Conservation (phyloP, 176 grass and related monocot species). For the Zoysia japonica region DNA sequence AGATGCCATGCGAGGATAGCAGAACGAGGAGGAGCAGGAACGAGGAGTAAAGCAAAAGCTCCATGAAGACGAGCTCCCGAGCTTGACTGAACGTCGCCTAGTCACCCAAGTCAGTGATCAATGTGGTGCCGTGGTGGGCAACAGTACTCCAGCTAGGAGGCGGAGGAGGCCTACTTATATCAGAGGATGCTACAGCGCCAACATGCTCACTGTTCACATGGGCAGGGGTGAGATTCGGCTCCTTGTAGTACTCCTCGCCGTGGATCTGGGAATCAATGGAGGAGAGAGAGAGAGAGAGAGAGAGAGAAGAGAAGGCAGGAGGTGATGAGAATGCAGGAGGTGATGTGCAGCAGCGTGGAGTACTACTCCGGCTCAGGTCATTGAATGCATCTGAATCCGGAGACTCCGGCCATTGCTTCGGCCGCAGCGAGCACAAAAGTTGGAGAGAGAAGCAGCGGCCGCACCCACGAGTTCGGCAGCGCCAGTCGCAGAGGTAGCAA, state of each 20-base stretch:
- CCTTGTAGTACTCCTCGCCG: background rate
- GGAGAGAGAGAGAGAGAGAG: slow-evolving; percentile 10
- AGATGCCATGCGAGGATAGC: slow-evolving; percentile 31
- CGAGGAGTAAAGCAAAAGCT: slow-evolving; percentile 34
- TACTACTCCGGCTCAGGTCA: slow-evolving; percentile 36
- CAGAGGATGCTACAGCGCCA: slow-evolving; percentile 18
- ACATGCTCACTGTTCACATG: slow-evolving; percentile 45
- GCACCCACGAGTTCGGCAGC: background rate
- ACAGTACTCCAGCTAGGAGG: slow-evolving; percentile 23
- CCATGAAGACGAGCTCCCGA: slow-evolving; percentile 26
- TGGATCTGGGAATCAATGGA: slow-evolving; percentile 35
- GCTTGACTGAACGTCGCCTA: slow-evolving; percentile 35
- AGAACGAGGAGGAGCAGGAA: slow-evolving; percentile 37
- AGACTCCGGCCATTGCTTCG: slow-evolving; percentile 31
- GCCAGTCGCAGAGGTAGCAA: slow-evolving; percentile 7
- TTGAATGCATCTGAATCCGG: slow-evolving; percentile 55
- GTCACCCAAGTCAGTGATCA: slow-evolving; percentile 13
- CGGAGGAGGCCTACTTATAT: slow-evolving; percentile 14
- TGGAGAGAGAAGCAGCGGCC: slow-evolving; percentile 28
- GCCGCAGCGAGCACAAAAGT: slow-evolving; percentile 47
- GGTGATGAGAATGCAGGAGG: slow-evolving; percentile 18
- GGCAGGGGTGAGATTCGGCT: slow-evolving; percentile 14
- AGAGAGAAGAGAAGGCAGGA: background rate
- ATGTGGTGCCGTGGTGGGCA: slow-evolving; percentile 1
- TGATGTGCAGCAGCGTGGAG: slow-evolving; percentile 30